These are phyloP conservation scores for Colletotrichum gloeosporioides DNA, from an alignment of 2,329 filamentous ascomycete species.

Conservation along the genomic window DNA sequence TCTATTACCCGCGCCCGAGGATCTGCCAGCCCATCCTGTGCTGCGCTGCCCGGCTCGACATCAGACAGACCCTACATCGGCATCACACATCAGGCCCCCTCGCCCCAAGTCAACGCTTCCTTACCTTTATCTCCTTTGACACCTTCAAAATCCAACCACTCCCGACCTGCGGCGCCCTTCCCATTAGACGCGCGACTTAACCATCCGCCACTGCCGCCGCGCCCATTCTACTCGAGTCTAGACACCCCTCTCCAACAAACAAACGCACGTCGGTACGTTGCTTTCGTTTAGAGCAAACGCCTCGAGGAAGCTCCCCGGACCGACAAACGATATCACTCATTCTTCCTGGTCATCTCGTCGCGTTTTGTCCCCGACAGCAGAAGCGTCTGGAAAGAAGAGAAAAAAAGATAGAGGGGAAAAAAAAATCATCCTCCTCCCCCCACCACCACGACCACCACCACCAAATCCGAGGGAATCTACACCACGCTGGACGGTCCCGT, in stretches of 20 bases:
- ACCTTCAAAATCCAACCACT: neutral
- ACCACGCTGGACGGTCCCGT: slow-evolving; percentile 28
- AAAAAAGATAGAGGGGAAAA: neutral
- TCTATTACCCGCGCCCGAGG: slow-evolving; percentile 18
- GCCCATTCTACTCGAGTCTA: neutral
- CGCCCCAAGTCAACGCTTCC: slow-evolving; percentile 21
- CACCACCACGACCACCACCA: neutral
- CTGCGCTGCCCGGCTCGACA: slow-evolving; percentile 20
- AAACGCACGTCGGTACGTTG: neutral
- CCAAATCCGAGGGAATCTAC: neutral
- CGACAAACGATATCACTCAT: neutral
- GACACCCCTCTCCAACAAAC: neutral
- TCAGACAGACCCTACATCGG: slow-evolving; percentile 22
- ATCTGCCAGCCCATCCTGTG: slow-evolving; percentile 21
- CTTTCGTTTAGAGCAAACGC: neutral
- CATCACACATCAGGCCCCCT: slow-evolving; percentile 20
- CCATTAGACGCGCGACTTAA: slow-evolving; percentile 1
- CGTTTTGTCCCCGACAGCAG: neutral
- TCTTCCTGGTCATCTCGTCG: neutral
- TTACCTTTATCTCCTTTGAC: slow-evolving; percentile 20
- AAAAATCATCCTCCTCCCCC: neutral
- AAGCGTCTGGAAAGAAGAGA: neutral
- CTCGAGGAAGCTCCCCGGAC: neutral
- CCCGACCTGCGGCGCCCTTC: neutral
- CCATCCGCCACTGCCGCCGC: slow-evolving; percentile 2